A percentile compares a stretch with the other conserved stretches of the same genome.
Conservation (phyloP, 352 stramenopile genomes). For the Globisporangium takayamanum region DNA sequence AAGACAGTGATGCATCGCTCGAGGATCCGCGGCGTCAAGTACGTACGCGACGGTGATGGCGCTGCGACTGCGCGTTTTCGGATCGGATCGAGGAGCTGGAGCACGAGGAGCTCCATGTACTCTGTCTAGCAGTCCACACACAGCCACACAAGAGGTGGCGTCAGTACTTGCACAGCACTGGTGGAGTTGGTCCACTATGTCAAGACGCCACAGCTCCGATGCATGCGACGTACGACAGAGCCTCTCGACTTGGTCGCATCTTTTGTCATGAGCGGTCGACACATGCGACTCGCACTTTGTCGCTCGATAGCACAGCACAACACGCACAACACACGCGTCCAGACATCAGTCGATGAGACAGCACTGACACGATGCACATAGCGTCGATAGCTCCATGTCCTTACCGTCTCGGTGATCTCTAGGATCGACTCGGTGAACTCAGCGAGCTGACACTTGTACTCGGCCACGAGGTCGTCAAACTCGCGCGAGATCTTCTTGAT, state of each 20-base stretch:
- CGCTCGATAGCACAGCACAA: no score
- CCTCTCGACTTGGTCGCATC: slow-evolving; percentile 10
- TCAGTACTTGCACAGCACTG: no score
- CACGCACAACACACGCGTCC: no score
- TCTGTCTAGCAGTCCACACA: slow-evolving; percentile 23
- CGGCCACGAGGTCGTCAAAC: slow-evolving; percentile 33
- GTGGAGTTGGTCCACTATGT: no score
- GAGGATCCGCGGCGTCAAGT: slow-evolving; percentile 43
- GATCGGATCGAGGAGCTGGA: slow-evolving; percentile 42
- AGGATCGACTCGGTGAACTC: slow-evolving; percentile 50
- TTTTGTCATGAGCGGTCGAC: slow-evolving; percentile 6
- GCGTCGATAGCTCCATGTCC: not conserved
- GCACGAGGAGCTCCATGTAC: slow-evolving; percentile 42
- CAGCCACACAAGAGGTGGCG: not conserved
- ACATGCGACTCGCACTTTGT: slow-evolving; percentile 10
- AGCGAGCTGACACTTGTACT: slow-evolving; percentile 46
- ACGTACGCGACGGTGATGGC: slow-evolving; percentile 32
- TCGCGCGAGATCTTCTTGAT: slow-evolving; percentile 49
- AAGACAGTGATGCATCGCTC: slow-evolving; percentile 50
- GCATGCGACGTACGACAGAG: slow-evolving; percentile 3
- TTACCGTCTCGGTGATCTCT: slow-evolving; percentile 35
- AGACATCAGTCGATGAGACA: not conserved
- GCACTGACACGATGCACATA: not conserved
- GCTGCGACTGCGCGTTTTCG: slow-evolving; percentile 29
- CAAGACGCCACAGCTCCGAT: no score